These are phyloP conservation scores for Geotrichum candidum DNA, from an alignment of 1,139 yeast genomes.

Conservation along the genomic window DNA sequence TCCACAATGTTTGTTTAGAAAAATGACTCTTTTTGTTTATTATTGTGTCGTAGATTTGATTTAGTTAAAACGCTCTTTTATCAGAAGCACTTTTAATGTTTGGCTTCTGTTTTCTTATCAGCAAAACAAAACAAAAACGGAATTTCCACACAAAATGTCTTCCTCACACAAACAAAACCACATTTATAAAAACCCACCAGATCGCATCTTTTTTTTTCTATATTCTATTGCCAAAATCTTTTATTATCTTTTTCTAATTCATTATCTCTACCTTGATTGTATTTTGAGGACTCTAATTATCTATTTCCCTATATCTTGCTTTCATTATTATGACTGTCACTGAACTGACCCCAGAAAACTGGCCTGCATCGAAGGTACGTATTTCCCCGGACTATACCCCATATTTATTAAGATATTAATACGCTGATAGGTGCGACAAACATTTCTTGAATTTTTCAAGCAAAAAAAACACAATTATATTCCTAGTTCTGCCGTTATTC, in stretches of 20 bases:
- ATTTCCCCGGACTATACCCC: background rate
- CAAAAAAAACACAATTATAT: slow-evolving; percentile 66
- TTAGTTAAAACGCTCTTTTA: background rate
- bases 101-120: background rate
- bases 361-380: slow-evolving; percentile 50
- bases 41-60: background rate
- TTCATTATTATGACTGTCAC: background rate
- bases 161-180: background rate
- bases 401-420: background rate
- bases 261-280: background rate
- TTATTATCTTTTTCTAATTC: background rate
- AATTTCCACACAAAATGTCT: background rate
- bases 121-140: background rate
- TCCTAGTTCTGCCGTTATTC: slow-evolving; percentile 90
- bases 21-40: background rate
- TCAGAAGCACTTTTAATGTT: background rate
- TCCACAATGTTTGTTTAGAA: too few relatives aligned
- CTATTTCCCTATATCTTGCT: background rate
- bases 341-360: slow-evolving; percentile 16
- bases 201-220: background rate
- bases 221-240: background rate
- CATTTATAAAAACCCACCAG: background rate
- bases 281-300: background rate
- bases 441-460: slow-evolving; percentile 78
- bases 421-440: slow-evolving; percentile 52